phyloP scores from a whole-genome alignment of 805 yeast species.

The Metschnikowia dekortorum region DNA sequence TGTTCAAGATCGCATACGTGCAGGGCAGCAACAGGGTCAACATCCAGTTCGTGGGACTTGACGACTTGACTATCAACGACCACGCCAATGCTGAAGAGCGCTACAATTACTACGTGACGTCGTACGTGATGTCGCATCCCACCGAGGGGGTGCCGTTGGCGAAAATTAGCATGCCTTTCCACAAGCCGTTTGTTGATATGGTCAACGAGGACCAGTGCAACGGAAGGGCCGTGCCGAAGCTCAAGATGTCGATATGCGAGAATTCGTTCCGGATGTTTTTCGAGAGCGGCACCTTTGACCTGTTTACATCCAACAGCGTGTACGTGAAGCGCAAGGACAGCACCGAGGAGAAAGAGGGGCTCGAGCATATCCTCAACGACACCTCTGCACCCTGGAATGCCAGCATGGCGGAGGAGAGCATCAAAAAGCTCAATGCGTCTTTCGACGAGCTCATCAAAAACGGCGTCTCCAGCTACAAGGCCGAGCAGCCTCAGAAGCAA shows the following conservation, averaged over 20 bases:
- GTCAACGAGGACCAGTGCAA: slow-evolving; percentile 54
- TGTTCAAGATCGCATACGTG: slow-evolving; percentile 82
- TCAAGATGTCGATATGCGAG: slow-evolving; percentile 74
- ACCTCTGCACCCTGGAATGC: slow-evolving; percentile 52
- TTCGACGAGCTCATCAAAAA: slow-evolving; percentile 32
- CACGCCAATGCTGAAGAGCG: slow-evolving; percentile 73
- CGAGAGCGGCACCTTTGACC: slow-evolving; percentile 75
- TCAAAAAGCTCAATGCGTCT: slow-evolving; percentile 26
- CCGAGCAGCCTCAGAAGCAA: slow-evolving; percentile 3
- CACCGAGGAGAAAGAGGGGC: slow-evolving; percentile 29
- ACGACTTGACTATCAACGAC: slow-evolving; percentile 72
- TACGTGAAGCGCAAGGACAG: slow-evolving; percentile 35
- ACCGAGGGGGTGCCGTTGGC: slow-evolving; percentile 91
- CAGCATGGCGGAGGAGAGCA: slow-evolving; percentile 37
- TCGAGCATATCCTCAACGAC: slow-evolving; percentile 44
- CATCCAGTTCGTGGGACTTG: slow-evolving; percentile 81
- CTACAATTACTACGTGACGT: slow-evolving; percentile 92
- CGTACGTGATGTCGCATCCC: slow-evolving; percentile 91
- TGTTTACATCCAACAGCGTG: slow-evolving; percentile 60
- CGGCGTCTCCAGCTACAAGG: slow-evolving; percentile 34
- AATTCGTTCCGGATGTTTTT: slow-evolving; percentile 78
- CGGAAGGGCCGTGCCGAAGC: slow-evolving; percentile 62
- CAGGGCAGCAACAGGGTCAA: slow-evolving; percentile 48
- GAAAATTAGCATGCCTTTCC: slow-evolving; percentile 73
- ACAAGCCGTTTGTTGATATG: slow-evolving; percentile 53